phyloP scores from a whole-genome alignment of 2,329 filamentous ascomycete genomes.

The Apiospora rasikravindrae region DNA sequence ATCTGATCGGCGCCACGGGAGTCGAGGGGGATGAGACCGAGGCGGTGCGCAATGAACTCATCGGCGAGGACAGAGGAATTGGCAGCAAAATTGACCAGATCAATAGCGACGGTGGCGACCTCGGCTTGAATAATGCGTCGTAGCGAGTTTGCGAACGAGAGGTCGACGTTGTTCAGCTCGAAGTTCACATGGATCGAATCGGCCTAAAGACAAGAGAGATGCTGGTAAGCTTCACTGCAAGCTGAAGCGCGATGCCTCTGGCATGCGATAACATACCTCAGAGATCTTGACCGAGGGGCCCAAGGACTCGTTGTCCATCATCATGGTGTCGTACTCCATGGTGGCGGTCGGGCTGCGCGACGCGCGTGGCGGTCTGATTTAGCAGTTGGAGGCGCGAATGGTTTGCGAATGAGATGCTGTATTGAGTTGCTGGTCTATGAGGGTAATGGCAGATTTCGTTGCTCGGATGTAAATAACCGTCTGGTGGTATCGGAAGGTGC shows the following conservation, averaged over 20 bases:
- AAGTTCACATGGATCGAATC: conserved; percentile 86
- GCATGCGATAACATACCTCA: conserved; percentile 48
- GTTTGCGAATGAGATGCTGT: neutral
- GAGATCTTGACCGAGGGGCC: conserved; percentile 66
- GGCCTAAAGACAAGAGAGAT: conserved; percentile 57
- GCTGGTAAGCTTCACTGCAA: conserved; percentile 28
- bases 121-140: conserved; percentile 92
- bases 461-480: neutral
- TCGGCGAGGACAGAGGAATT: conserved; percentile 97
- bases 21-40: conserved; percentile 87
- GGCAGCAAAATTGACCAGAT: conserved; percentile 88
- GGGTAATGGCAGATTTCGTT: neutral
- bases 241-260: conserved; percentile 22
- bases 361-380: conserved; percentile 17
- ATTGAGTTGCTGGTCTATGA: neutral
- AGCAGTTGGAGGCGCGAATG: neutral
- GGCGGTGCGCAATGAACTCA: conserved; percentile 91
- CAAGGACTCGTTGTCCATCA: conserved; percentile 62
- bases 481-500: neutral
- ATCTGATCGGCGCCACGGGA: conserved; percentile 83
- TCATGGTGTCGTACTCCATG: conserved; percentile 67
- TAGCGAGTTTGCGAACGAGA: conserved; percentile 90
- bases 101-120: conserved; percentile 92
- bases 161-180: conserved; percentile 85
- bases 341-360: conserved; percentile 21